These are phyloP conservation scores for Xylariaceae sp. DNA, from an alignment of 2,329 filamentous ascomycete genomes.

Conservation along the genomic window DNA sequence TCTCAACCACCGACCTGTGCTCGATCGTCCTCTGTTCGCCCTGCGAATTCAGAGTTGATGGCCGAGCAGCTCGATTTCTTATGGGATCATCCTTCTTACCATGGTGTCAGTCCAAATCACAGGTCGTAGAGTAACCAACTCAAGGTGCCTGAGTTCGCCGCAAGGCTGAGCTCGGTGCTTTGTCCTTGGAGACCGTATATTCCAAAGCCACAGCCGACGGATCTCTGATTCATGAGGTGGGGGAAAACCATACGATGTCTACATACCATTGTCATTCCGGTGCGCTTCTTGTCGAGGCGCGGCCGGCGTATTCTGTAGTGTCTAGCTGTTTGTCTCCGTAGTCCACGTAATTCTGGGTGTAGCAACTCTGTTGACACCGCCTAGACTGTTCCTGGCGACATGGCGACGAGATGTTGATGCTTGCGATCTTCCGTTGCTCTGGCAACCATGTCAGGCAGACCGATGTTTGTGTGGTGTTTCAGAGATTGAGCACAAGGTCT, in stretches of 20 bases:
- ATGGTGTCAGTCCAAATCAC: constrained; percentile 93
- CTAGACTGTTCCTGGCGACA: background rate
- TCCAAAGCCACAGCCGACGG: constrained; percentile 79
- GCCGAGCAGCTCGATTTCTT: constrained; percentile 76
- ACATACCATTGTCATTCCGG: constrained; percentile 39
- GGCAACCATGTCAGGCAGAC: background rate
- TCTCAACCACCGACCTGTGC: constrained; percentile 71
- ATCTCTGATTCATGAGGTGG: constrained; percentile 85
- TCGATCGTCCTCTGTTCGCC: constrained; percentile 64
- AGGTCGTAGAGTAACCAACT: constrained; percentile 77
- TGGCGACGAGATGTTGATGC: too few species aligned
- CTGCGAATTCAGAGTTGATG: constrained; percentile 66
- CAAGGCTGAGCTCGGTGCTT: constrained; percentile 61
- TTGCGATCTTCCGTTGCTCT: background rate
- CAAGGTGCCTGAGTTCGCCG: constrained; percentile 62
- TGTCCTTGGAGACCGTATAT: constrained; percentile 68
- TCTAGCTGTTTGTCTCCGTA: background rate
- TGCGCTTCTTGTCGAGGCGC: background rate
- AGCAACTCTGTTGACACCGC: background rate
- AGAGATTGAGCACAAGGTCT: background rate
- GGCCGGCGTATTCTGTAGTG: background rate
- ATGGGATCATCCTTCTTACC: constrained; percentile 66
- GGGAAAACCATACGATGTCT: constrained; percentile 80
- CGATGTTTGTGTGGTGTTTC: background rate
- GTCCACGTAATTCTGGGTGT: too few species aligned